Percentiles rank a stretch among this genome's conserved stretches.
These are phyloP conservation scores for Maudiozyma bulderi DNA, from an alignment of 805 yeast species.

Conservation along the genomic window DNA sequence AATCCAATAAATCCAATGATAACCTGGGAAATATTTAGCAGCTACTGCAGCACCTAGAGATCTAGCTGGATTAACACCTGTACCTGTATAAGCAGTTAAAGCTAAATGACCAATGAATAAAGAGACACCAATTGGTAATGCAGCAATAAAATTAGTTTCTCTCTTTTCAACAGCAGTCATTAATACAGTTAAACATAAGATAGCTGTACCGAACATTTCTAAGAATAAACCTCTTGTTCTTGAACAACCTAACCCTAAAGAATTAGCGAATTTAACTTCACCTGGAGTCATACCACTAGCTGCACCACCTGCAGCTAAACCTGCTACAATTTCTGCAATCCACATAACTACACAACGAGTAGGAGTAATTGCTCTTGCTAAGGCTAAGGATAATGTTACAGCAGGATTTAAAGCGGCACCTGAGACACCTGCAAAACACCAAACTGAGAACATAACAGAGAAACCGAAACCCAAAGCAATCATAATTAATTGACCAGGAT, in stretches of 20 bases:
- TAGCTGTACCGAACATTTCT: constrained; percentile 71
- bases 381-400: constrained; percentile 63
- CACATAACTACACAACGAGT: constrained; percentile 58
- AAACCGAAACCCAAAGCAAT: constrained; percentile 82
- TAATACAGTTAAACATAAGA: constrained; percentile 66
- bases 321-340: constrained; percentile 66
- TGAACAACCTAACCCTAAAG: constrained; percentile 63
- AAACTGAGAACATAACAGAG: constrained; percentile 47
- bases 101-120: constrained; percentile 75
- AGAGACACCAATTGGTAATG: constrained; percentile 74
- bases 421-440: constrained; percentile 48
- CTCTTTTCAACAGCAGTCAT: constrained; percentile 80
- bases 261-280: constrained; percentile 56
- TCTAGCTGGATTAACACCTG: constrained; percentile 89
- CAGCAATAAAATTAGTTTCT: constrained; percentile 67
- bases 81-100: constrained; percentile 78
- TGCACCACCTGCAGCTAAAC: constrained; percentile 89
- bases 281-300: constrained; percentile 84
- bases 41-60: constrained; percentile 78
- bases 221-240: constrained; percentile 67
- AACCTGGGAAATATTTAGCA: constrained; percentile 59
- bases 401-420: constrained; percentile 92
- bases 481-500: constrained; percentile 64
- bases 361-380: constrained; percentile 66
- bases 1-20: constrained; percentile 90